Percentiles rank a stretch among this genome's conserved stretches.
phyloP scores from a whole-genome alignment of 805 yeast genomes.

The Candida sanyiensis region DNA sequence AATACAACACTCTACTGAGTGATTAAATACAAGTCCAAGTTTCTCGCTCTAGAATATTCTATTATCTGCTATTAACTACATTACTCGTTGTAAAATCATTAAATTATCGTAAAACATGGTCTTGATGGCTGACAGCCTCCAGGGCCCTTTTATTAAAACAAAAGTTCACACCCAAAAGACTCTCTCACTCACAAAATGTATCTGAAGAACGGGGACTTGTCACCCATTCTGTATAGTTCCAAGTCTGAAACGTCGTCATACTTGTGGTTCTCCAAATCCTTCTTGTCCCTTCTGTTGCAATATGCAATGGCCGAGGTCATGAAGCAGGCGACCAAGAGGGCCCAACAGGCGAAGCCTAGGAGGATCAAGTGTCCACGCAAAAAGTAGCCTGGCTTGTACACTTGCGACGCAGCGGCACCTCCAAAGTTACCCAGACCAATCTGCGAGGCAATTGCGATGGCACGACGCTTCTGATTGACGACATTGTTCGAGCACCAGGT shows the following conservation, averaged over 20 bases:
- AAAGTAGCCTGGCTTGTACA: slow-evolving; percentile 29
- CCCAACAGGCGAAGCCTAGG: slow-evolving; percentile 31
- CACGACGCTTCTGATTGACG: slow-evolving; percentile 32
- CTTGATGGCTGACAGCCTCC: no score
- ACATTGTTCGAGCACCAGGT: slow-evolving; percentile 36
- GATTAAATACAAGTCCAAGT: no score
- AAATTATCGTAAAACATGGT: no score
- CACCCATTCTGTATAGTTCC: slow-evolving; percentile 37
- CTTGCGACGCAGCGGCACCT: slow-evolving; percentile 33
- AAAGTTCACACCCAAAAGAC: no score
- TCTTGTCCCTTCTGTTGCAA: slow-evolving; percentile 24
- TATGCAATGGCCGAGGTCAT: slow-evolving; percentile 23
- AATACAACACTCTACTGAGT: no score
- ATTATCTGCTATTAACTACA: no score
- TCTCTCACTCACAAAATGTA: no score
- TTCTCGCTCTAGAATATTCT: no score
- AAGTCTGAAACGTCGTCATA: slow-evolving; percentile 26
- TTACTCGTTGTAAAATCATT: no score
- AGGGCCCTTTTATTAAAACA: no score
- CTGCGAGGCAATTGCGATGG: slow-evolving; percentile 35
- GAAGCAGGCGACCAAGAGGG: slow-evolving; percentile 22
- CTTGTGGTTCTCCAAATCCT: slow-evolving; percentile 28
- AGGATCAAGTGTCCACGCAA: slow-evolving; percentile 30
- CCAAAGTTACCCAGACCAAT: slow-evolving; percentile 36
- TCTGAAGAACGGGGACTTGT: slow-evolving; percentile 36